Percentiles rank a stretch among this genome's conserved stretches.
phyloP scores from a whole-genome alignment of 257 asterid species.

The Solanum piurae region DNA sequence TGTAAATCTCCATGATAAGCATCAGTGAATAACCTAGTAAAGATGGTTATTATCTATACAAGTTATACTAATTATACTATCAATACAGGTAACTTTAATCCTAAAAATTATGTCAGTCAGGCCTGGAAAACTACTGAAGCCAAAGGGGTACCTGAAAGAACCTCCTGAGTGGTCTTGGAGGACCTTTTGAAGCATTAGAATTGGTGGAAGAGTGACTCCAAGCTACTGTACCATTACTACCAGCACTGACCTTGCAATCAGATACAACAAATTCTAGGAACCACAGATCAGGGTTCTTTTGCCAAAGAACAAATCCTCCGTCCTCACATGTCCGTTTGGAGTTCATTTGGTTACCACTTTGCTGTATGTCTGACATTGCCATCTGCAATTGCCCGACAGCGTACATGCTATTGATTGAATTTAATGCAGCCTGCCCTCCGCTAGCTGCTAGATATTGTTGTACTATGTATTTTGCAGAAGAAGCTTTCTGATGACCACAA shows the following conservation, averaged over 20 bases:
- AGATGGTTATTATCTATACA: not conserved
- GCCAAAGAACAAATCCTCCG: conserved; percentile 94
- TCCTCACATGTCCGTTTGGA: conserved; percentile 28
- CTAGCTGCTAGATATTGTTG: conserved; percentile 91
- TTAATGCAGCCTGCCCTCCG: conserved; percentile 66
- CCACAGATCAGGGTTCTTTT: conserved; percentile 87
- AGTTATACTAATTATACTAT: not conserved
- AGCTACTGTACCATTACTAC: conserved; percentile 71
- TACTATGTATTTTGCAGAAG: conserved; percentile 83
- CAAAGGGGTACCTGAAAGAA: conserved; percentile 72
- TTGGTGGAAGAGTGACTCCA: conserved; percentile 78
- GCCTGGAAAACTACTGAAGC: not conserved
- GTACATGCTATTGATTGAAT: conserved; percentile 61
- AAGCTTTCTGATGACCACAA: conserved; percentile 43
- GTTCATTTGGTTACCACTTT: conserved; percentile 4
- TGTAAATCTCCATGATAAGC: not conserved
- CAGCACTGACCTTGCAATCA: conserved; percentile 62
- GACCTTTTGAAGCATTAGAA: conserved; percentile 48
- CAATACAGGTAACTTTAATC: not conserved
- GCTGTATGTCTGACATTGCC: conserved; percentile 35
- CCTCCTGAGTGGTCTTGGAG: conserved; percentile 80
- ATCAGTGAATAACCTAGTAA: no score
- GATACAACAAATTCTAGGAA: conserved; percentile 75
- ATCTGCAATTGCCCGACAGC: conserved; percentile 83
- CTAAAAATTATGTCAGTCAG: not conserved